Base-by-base conservation (phyloP, 306 rosid species). In the Quercus mongolica region DNA sequence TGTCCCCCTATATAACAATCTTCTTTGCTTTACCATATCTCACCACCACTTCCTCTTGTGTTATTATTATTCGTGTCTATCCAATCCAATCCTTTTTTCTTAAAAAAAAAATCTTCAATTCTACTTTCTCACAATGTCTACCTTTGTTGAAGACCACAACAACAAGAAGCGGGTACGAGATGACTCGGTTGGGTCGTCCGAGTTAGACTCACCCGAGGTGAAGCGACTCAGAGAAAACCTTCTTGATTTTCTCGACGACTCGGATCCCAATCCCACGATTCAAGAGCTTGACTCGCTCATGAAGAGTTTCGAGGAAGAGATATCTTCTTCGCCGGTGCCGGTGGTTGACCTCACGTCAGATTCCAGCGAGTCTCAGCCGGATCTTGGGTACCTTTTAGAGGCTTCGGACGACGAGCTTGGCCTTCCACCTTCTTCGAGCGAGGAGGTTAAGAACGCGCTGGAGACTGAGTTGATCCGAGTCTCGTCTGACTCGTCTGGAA, bases 381-480 rank as follows among this genome's bases (percentile, higher is more conserved):
- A 90, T 78, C 87, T 92, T 1, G 94, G 96, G 3, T 92, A 88
- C 78, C 96, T 94, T 14, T 71, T 92, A 1, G 96, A 85, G 74
- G 97, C 98, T 7, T 94, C 98, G 3, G 97, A 94, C n/a, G 96
- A 92, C 13, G 98, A 94, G 62, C 96, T 94, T 0, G 98, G 98
- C 1, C 77, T 94, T 31, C 98, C 98, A 0, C 98, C 98, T 0
- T 80, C 85, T 4, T 69, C 71, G 13, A 52, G 25, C 46, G 76
- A 57, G 10, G 87, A 81, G 69, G 76, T 2, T 38, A 81, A 81
- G 23, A 69, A 33, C 13, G 86, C 25, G 4, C 85, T 46, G 5
- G 90, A 74, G 76, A 56, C 35, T 1, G 98, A 88, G 78, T 83
- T 91, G 44, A 19, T 71, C 12, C 87, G 89, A 30, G 85, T 80